phyloP scores from a whole-genome alignment of 139 green algal genomes.

The Mychonastes homosphaera region DNA sequence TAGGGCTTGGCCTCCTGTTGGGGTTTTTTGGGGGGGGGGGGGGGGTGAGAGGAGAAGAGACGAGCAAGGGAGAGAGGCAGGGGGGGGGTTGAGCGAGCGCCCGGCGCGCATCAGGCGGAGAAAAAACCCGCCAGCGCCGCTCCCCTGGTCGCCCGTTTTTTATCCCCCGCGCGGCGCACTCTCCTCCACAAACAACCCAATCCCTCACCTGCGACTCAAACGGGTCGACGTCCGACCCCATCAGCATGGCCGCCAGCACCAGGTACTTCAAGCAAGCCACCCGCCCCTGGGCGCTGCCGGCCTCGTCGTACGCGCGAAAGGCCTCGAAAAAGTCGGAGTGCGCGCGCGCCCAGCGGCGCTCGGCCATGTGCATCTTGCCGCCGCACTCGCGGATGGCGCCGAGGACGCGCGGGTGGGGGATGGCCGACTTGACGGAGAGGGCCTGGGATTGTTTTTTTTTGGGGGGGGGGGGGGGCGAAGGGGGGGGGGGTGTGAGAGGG shows the following conservation, averaged over 20 bases:
- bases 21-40: neutral
- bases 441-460: too few species aligned
- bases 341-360: conserved; percentile 77
- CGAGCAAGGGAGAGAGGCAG: too few species aligned
- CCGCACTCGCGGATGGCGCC: conserved; percentile 94
- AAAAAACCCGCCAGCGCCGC: too few species aligned
- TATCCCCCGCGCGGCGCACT: neutral
- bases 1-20: conserved; percentile 83
- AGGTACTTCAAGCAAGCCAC: conserved; percentile 83
- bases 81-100: too few species aligned
- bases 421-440: conserved; percentile 82
- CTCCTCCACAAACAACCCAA: neutral
- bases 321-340: conserved; percentile 97
- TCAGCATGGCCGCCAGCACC: conserved; percentile 96
- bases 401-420: conserved; percentile 95
- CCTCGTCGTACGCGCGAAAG: conserved; percentile 99
- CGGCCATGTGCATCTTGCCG: conserved; percentile 97
- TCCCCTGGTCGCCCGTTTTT: neutral
- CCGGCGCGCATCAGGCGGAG: too few species aligned
- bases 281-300: conserved; percentile 31
- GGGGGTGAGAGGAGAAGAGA: too few species aligned
- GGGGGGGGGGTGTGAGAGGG: too few species aligned
- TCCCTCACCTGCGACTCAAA: conserved; percentile 73
- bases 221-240: conserved; percentile 89
- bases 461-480: too few species aligned